Conservation (phyloP, 2,329 filamentous ascomycete species). For the Alternaria alternata region DNA sequence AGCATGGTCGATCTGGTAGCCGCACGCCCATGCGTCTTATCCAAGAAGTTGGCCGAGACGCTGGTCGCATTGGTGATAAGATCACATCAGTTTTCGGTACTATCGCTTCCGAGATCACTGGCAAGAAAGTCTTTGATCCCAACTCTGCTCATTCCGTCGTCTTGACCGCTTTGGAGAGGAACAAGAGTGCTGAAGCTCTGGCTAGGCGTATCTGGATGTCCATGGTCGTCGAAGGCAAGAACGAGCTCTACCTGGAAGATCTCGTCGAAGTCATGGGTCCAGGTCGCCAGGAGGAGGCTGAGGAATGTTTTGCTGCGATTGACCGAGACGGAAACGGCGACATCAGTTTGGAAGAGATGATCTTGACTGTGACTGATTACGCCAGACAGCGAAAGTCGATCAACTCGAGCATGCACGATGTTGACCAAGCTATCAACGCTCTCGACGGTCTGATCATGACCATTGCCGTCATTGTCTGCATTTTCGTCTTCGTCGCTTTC, state of each 20-base stretch:
- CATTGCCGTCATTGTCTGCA: conserved; percentile 78
- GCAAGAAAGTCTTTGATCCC: conserved; percentile 93
- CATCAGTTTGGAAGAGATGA: conserved; percentile 94
- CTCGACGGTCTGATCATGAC: conserved; percentile 86
- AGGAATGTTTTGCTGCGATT: conserved; percentile 81
- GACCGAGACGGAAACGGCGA: conserved; percentile 93
- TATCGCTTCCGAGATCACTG: conserved; percentile 91
- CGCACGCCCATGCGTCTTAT: conserved; percentile 82
- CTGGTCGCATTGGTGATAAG: conserved; percentile 86
- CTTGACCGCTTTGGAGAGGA: conserved; percentile 86
- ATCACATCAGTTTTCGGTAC: conserved; percentile 93
- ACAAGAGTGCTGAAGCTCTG: conserved; percentile 84
- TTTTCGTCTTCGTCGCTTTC: conserved; percentile 90
- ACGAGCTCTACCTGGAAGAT: conserved; percentile 81
- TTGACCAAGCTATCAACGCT: conserved; percentile 90
- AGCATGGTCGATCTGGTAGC: conserved; percentile 65
- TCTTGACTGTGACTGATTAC: conserved; percentile 83
- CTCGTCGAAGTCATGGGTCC: conserved; percentile 85
- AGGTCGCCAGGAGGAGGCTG: conserved; percentile 76
- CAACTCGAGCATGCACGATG: conserved; percentile 93
- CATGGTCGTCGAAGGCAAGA: conserved; percentile 88
- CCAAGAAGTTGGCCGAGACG: conserved; percentile 69
- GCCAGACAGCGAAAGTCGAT: conserved; percentile 89
- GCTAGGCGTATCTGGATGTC: conserved; percentile 98
- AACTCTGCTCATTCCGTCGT: conserved; percentile 91